Conservation (phyloP, 2,329 filamentous ascomycete species). For the Rhynchosporium graminicola region DNA sequence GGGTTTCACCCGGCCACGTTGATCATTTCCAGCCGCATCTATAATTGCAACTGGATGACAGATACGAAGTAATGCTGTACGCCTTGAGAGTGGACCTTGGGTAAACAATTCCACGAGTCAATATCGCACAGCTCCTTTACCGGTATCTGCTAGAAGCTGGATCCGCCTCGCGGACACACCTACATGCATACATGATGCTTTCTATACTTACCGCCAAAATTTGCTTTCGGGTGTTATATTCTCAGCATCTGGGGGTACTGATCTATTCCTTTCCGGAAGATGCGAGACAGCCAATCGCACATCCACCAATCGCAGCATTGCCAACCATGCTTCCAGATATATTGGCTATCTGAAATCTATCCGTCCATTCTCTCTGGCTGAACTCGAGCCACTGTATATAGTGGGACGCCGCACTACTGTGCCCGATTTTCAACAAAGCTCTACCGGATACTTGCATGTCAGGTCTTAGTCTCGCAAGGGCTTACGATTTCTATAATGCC, state of each 20-base stretch:
- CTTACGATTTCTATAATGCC: neutral
- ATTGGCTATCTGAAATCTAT: neutral
- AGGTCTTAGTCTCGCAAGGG: constrained; percentile 8
- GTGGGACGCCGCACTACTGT: constrained; percentile 5
- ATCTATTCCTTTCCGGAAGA: neutral
- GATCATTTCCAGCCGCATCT: neutral
- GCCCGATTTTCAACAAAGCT: neutral
- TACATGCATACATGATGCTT: neutral
- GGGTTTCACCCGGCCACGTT: neutral
- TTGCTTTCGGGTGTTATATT: neutral
- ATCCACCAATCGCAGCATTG: neutral
- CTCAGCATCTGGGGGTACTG: neutral
- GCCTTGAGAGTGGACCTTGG: neutral
- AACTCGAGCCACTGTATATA: constrained; percentile 5
- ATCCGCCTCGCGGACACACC: neutral
- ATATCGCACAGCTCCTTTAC: neutral
- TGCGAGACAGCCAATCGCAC: constrained; percentile 6
- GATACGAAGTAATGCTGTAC: neutral
- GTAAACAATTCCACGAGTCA: neutral
- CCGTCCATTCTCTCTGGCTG: neutral
- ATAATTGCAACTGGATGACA: neutral
- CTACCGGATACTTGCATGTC: neutral
- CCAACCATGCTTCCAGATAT: neutral
- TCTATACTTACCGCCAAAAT: neutral
- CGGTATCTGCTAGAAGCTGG: neutral